Conservation (phyloP, 345 rosid species). For the Pelargonium nanum region DNA sequence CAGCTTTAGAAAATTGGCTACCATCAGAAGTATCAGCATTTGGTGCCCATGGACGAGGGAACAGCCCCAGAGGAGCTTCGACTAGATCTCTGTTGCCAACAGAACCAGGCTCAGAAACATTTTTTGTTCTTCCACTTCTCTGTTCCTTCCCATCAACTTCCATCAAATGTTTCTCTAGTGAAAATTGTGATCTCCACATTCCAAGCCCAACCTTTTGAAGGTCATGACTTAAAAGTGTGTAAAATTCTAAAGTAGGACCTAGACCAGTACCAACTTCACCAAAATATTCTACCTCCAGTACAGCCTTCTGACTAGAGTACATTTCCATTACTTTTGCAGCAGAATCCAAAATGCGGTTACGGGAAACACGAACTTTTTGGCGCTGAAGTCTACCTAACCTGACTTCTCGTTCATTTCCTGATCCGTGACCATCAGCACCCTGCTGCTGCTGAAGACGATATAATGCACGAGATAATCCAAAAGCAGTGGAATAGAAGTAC, state of each 20-base stretch:
- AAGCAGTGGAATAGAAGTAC: constrained; percentile 93
- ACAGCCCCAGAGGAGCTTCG: constrained; percentile 37
- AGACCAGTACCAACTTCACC: constrained; percentile 99
- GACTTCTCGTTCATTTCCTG: constrained; percentile 75
- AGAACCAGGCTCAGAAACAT: constrained; percentile 17
- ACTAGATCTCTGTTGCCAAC: constrained; percentile 37
- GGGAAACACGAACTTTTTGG: constrained; percentile 97
- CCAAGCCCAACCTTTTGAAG: constrained; percentile 71
- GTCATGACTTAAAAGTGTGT: constrained; percentile 91
- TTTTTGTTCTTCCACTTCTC: constrained; percentile 30
- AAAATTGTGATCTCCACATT: constrained; percentile 83
- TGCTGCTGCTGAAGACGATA: constrained; percentile 98
- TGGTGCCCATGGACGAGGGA: constrained; percentile 32
- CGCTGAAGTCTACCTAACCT: constrained; percentile 95
- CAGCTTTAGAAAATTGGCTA: constrained; percentile 17
- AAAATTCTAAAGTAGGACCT: constrained; percentile 97
- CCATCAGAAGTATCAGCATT: constrained; percentile 20
- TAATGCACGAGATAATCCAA: constrained; percentile 95
- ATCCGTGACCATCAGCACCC: constrained; percentile 92
- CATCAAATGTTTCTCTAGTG: constrained; percentile 36
- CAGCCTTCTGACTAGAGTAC: constrained; percentile 98
- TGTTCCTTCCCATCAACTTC: constrained; percentile 49
- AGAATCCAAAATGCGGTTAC: constrained; percentile 94
- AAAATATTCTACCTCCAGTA: constrained; percentile 98
- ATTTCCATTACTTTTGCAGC: constrained; percentile 99